phyloP scores from a whole-genome alignment of 768 basidiomycete genomes.

The Podaxis sp. region DNA sequence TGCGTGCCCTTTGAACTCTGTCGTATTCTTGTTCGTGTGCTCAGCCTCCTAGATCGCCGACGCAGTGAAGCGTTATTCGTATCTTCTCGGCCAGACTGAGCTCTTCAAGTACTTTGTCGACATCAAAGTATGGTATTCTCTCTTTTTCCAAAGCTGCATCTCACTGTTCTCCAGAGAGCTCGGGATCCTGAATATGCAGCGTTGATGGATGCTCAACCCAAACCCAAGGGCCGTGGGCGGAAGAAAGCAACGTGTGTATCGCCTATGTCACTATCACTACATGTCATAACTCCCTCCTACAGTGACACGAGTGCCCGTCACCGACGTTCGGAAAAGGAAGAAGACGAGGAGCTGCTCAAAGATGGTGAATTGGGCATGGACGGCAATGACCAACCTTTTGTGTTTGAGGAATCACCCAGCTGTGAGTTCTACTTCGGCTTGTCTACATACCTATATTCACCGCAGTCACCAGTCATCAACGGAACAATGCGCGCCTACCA shows the following conservation, averaged over 20 bases:
- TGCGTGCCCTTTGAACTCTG: constrained; percentile 18
- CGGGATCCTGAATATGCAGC: constrained; percentile 93
- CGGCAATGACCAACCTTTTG: constrained; percentile 86
- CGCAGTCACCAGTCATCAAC: constrained; percentile 59
- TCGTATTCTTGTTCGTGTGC: not conserved
- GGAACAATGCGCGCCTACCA: constrained; percentile 94
- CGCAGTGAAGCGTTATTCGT: constrained; percentile 94
- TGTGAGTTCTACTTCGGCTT: constrained; percentile 44
- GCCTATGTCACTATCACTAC: not conserved
- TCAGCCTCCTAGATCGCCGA: constrained; percentile 63
- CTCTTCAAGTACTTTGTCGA: constrained; percentile 98
- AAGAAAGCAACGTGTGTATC: constrained; percentile 52
- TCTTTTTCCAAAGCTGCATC: not conserved
- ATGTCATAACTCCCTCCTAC: constrained; percentile 6
- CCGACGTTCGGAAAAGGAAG: constrained; percentile 96
- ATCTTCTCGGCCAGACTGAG: constrained; percentile 97
- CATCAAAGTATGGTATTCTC: constrained; percentile 63
- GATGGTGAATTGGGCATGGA: constrained; percentile 76
- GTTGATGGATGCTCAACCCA: constrained; percentile 81
- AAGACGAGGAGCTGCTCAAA: constrained; percentile 92
- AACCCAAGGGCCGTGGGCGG: constrained; percentile 78
- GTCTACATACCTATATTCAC: not conserved
- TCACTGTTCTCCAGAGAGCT: constrained; percentile 48
- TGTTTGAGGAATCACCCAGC: constrained; percentile 91
- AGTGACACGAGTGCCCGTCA: constrained; percentile 80